Percentiles rank a stretch among this genome's conserved stretches.
These are phyloP conservation scores for Cyclotella choctawhatcheeana DNA, from an alignment of 108 stramenopile species.

Conservation along the genomic window DNA sequence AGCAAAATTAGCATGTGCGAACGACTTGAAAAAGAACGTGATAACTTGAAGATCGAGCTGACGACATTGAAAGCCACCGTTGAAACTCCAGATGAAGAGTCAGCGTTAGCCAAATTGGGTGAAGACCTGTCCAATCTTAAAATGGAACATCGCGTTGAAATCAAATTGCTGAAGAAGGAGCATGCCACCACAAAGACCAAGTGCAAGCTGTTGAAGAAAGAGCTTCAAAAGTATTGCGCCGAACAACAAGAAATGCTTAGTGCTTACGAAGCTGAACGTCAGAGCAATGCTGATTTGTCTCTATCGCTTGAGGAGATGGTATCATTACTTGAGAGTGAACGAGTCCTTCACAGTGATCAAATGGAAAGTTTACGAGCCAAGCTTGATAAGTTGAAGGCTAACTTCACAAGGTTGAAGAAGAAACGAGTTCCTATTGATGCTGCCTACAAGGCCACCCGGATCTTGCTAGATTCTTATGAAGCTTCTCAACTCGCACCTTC, in stretches of 20 bases:
- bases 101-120: conserved; percentile 2
- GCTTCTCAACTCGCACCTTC: neutral
- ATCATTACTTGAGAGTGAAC: conserved; percentile 14
- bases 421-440: conserved; percentile 36
- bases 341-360: conserved; percentile 1
- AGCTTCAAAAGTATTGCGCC: conserved; percentile 6
- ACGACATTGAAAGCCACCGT: conserved; percentile 1
- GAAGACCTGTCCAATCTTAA: conserved; percentile 19
- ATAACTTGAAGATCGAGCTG: conserved; percentile 12
- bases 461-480: conserved; percentile 28
- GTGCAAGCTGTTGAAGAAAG: conserved; percentile 14
- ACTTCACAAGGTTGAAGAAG: conserved; percentile 30
- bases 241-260: conserved; percentile 18
- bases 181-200: conserved; percentile 25
- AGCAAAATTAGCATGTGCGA: neutral
- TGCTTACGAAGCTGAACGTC: conserved; percentile 14
- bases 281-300: conserved; percentile 17
- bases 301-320: conserved; percentile 24
- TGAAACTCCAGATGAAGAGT: conserved; percentile 6
- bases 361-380: neutral
- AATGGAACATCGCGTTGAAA: conserved; percentile 14
- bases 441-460: conserved; percentile 22
- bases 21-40: conserved; percentile 6
- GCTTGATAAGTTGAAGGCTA: conserved; percentile 20
- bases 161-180: conserved; percentile 18